Evolutionary conservation across 2,329 filamentous ascomycete species (phyloP), one percentile per base, ranked within the genome.

Genomic region (Epichloe elymi): DNA sequence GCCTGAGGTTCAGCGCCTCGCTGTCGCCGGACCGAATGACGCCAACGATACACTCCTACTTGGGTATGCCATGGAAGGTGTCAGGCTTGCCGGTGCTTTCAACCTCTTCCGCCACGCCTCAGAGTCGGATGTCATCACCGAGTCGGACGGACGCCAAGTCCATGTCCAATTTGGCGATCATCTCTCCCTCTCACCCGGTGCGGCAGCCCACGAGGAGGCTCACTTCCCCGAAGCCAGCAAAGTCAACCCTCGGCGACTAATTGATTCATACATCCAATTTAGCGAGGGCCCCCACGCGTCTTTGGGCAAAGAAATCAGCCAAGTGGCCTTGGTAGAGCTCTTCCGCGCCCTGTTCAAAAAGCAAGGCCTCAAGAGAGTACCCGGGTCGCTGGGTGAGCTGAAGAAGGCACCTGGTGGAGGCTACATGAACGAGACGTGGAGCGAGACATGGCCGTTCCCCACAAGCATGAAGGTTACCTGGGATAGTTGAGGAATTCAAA

Each of bases 31-130:
- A 4, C 70, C 74, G 0, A 69, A 70, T 1, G 73, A 77, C 12
- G 77, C 82, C 55, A 76, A 74, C 0, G 83, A 88, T 55, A 73
- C 79, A 1, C 68, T 78, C 36, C 72, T 91, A 2, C 72, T 85
- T 1, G 82, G 80, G 39, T 89, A 87, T 61, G 80, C 78, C 42
- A 74, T 85, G 70, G 88, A 88, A 65, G 85, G 81, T 15, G 75
- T 86, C 51, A 81, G 86, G 39, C 71, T 90, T 49, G 79, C 80
- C 4, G 79, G 81, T 11, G 78, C 78, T 0, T 78, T 80, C 19
- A 76, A 77, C 10, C 70, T 80, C 2, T 82, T 79, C 68, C 79
- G 83, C 39, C 69, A 78, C 51, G 77, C 75, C 2, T 65, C 72
- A 0, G 64, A 60, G 0, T 60, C 67, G 17, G 71, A 75, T 47